Conservation (phyloP, 176 grass and related monocot genomes). For the Zoysia pacifica region DNA sequence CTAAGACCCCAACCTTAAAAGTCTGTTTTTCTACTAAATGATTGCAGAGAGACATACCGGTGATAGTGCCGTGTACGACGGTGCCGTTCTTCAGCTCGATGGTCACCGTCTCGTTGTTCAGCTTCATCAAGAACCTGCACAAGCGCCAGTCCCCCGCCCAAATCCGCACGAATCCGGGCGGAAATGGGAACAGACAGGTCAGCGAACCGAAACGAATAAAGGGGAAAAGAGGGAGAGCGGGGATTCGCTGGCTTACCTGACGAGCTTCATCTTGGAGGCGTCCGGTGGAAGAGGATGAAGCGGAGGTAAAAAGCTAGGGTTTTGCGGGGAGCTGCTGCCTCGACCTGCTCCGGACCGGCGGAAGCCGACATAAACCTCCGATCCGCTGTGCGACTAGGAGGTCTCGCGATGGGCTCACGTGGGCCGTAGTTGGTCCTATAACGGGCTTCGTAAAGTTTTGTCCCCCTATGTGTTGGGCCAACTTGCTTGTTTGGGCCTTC, state of each 20-base stretch:
- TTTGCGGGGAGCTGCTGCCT: conserved; percentile 52
- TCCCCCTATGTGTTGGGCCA: background rate
- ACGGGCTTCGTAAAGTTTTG: background rate
- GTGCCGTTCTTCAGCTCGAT: conserved; percentile 87
- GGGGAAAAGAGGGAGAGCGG: background rate
- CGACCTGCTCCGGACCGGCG: conserved; percentile 37
- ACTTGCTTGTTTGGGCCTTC: background rate
- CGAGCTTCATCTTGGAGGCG: conserved; percentile 78
- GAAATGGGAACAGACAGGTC: conserved; percentile 11
- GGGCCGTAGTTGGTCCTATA: background rate
- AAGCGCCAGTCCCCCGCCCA: conserved; percentile 5
- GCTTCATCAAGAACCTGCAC: conserved; percentile 83
- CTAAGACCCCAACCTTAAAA: background rate
- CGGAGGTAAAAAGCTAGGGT: conserved; percentile 52
- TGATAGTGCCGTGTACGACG: conserved; percentile 73
- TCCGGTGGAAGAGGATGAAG: conserved; percentile 2
- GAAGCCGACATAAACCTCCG: conserved; percentile 26
- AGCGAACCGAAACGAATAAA: background rate
- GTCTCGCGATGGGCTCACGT: conserved; percentile 10
- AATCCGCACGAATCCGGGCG: conserved; percentile 36
- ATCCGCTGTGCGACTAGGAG: background rate
- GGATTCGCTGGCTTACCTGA: conserved; percentile 49
- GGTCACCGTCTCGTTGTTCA: conserved; percentile 87
- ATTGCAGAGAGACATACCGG: conserved; percentile 41
- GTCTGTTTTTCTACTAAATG: background rate